Percentiles rank a stretch among this genome's conserved stretches.
phyloP scores from a whole-genome alignment of 73 alveolate species.

The Tetrahymena thermophila region DNA sequence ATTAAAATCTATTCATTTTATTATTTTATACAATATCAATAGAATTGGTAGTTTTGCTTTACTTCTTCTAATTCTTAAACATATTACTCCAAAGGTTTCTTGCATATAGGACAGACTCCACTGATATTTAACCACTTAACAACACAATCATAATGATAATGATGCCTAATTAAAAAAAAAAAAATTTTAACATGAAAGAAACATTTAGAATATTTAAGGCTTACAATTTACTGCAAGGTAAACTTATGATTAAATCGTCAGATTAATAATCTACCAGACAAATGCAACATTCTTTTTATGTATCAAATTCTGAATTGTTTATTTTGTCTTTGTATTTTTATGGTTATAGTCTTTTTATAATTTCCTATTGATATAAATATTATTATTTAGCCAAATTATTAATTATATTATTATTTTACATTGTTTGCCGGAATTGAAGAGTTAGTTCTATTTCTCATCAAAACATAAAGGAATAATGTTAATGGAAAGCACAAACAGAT shows the following conservation, averaged over 20 bases:
- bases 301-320: background rate
- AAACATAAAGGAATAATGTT: background rate
- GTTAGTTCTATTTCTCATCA: background rate
- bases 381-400: background rate
- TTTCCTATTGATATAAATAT: background rate
- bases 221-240: background rate
- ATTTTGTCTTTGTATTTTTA: background rate
- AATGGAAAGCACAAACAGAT: background rate
- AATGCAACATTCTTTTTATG: background rate
- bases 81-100: background rate
- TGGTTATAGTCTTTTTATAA: background rate
- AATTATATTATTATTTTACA: background rate
- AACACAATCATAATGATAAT: background rate
- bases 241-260: background rate
- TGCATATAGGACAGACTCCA: background rate
- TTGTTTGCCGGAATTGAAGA: background rate
- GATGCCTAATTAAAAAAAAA: background rate
- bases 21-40: background rate
- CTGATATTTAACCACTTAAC: background rate
- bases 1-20: no score
- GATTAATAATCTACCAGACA: background rate
- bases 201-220: no score
- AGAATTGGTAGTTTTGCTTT: background rate
- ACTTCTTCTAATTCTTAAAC: background rate
- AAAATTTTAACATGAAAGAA: no score